A percentile compares a stretch with the other conserved stretches of the same genome.
Evolutionary conservation across 306 rosid species (phyloP).

Genomic region (Cicer chorassanicum): DNA sequence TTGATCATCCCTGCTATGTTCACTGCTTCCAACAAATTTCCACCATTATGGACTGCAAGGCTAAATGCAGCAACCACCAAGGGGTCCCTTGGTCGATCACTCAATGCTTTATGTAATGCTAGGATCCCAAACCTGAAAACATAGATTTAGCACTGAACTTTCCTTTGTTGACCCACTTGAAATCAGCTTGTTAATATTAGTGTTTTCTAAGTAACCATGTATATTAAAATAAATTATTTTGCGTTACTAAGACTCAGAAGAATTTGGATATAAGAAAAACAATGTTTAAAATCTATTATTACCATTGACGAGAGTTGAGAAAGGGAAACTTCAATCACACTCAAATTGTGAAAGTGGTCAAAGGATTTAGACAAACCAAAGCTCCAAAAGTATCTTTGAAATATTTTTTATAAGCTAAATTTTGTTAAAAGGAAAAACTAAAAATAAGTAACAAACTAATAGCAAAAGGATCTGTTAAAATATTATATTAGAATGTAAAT

Average conservation of each 20-base stretch:
- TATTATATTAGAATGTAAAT: no score
- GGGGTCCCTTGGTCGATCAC: conserved; percentile 63
- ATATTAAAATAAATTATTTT: conserved; percentile 7
- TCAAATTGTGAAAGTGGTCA: conserved; percentile 1
- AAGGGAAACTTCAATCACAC: conserved; percentile 22
- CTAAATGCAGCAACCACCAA: conserved; percentile 73
- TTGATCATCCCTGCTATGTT: conserved; percentile 64
- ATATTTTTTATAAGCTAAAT: background rate
- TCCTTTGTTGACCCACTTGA: conserved; percentile 38
- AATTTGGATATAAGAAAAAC: background rate
- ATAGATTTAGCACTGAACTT: conserved; percentile 43
- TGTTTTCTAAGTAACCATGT: conserved; percentile 2
- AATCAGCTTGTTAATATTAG: conserved; percentile 27
- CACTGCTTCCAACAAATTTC: conserved; percentile 67
- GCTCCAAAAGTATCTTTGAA: background rate
- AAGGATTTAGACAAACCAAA: conserved; percentile 12
- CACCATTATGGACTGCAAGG: conserved; percentile 73
- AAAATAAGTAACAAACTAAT: conserved; percentile 1
- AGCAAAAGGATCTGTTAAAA: no score
- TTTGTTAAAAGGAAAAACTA: background rate
- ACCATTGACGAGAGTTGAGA: background rate
- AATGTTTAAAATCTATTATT: background rate
- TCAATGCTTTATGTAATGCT: conserved; percentile 74
- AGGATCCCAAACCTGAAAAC: conserved; percentile 75
- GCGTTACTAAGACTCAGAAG: background rate